A percentile compares a stretch with the other conserved stretches of the same genome.
These are phyloP conservation scores for Colletotrichum sojae DNA, from an alignment of 2,329 filamentous ascomycete genomes.

Conservation along the genomic window DNA sequence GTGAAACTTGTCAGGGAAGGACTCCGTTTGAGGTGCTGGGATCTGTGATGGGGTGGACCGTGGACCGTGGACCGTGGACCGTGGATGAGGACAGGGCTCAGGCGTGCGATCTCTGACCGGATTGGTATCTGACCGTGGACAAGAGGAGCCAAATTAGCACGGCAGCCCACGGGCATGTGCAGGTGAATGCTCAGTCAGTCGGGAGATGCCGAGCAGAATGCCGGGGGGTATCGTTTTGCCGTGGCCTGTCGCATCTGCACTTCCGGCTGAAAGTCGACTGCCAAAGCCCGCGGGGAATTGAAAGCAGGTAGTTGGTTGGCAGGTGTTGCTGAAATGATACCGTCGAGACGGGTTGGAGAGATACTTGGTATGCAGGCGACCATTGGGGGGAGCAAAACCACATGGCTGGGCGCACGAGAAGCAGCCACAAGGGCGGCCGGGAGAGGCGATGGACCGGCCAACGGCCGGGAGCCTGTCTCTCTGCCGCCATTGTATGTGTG, in stretches of 20 bases:
- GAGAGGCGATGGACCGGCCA: conserved; percentile 22
- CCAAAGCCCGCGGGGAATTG: conserved; percentile 10
- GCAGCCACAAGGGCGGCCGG: conserved; percentile 29
- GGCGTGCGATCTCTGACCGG: conserved; percentile 49
- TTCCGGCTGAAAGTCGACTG: conserved; percentile 5
- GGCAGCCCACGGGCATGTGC: conserved; percentile 37
- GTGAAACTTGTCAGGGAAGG: conserved; percentile 55
- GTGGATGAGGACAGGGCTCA: conserved; percentile 39
- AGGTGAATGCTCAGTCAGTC: conserved; percentile 37
- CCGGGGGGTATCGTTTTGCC: conserved; percentile 16
- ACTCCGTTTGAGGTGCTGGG: conserved; percentile 42
- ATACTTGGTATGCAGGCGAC: conserved; percentile 18
- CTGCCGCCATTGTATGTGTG: conserved; percentile 13
- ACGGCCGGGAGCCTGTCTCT: conserved; percentile 30
- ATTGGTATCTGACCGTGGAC: conserved; percentile 48
- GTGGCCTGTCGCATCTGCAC: conserved; percentile 14
- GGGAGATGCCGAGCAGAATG: conserved; percentile 40
- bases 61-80: conserved; percentile 16
- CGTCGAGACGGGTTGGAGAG: conserved; percentile 22
- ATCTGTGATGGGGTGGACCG: conserved; percentile 40
- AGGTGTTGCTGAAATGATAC: conserved; percentile 24
- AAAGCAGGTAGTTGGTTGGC: background rate
- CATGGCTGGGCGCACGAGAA: conserved; percentile 38
- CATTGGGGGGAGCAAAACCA: conserved; percentile 28
- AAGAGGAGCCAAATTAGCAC: conserved; percentile 26